Base-by-base conservation (phyloP, 2,329 filamentous ascomycete species). In the Zymoseptoria pseudotritici region DNA sequence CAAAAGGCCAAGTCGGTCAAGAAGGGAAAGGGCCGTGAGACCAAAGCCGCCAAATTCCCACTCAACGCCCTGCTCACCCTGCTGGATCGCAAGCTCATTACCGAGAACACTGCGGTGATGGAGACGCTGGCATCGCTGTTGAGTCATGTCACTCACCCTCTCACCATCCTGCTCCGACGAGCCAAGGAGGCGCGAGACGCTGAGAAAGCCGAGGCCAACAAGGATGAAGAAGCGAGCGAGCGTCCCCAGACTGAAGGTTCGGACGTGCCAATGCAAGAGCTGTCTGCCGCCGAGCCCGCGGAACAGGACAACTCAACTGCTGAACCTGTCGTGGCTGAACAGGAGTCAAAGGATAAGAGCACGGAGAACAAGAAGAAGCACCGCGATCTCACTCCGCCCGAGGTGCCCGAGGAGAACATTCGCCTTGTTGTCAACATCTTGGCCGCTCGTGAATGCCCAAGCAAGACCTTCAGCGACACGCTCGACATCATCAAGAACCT, bases 401-500 rank as follows among this genome's bases (percentile, higher is more conserved):
- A 92, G 52, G 87, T 99, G 58, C 92, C 94, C 4, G 86, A 93
- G 29, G 84, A 91, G 71, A 97, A 97, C 72, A 83, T 99, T 59
- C 90, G 89, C 60, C 80, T 97, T 59, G 91, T 99, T n/a, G 90
- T 97, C 67, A 94, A 94, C 72, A 96, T 99, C 59, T 89, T 99
- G 66, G 91, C 96, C 51, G 93, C 93, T 63, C 88, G 92, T 54
- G 94, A 99, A 75, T 99, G 94, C 77, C 96, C 91, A 71, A 92
- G 90, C 64, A 97, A 96, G 80, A 97, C 94, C 0, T 99, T 99
- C 82, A 90, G 94, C 72, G 95, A 97, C 74, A 97, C 94, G 0
- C 83, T 99, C 57, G 94, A 93, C 17, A 95, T 95, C n/a, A 96
- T 99, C 79, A 97, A 96, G 78, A 97, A 97, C 70, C 82, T 99